A percentile compares a stretch with the other conserved stretches of the same genome.
Evolutionary conservation across 306 rosid species (phyloP).

Genomic region (Rosa multiflora): DNA sequence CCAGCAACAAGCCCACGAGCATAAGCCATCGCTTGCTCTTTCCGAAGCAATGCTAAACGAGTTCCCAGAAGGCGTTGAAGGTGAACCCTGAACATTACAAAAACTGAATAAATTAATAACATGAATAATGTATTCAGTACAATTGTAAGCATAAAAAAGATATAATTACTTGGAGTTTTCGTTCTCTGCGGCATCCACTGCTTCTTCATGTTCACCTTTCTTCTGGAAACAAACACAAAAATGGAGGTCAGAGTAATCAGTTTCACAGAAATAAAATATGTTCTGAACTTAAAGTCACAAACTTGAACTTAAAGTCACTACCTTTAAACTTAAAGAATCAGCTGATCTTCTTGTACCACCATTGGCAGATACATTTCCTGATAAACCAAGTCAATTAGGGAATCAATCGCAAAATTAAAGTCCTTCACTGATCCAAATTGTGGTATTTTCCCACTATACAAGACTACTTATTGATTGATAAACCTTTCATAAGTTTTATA

Average conservation of each 20-base stretch:
- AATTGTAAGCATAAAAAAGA: not conserved
- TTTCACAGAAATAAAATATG: not conserved
- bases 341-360: slow-evolving; percentile 11
- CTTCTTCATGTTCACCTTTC: slow-evolving; percentile 37
- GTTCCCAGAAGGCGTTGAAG: slow-evolving; percentile 56
- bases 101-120: slow-evolving; percentile 26
- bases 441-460: not conserved
- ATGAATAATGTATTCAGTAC: not conserved
- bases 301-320: not conserved
- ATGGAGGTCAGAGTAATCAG: slow-evolving; percentile 12
- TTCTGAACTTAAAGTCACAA: not conserved
- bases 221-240: slow-evolving; percentile 35
- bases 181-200: slow-evolving; percentile 30
- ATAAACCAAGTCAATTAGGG: not conserved
- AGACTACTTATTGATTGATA: too few species aligned
- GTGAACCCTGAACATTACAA: slow-evolving; percentile 36
- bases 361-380: slow-evolving; percentile 15
- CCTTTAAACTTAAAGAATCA: slow-evolving; percentile 13
- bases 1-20: slow-evolving; percentile 68
- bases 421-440: not conserved
- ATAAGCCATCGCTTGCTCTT: slow-evolving; percentile 79
- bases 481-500: not conserved
- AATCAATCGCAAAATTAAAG: not conserved
- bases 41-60: slow-evolving; percentile 48
- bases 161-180: slow-evolving; percentile 60